phyloP scores from a whole-genome alignment of 257 asterid genomes.

The Linderniella brevidens region DNA sequence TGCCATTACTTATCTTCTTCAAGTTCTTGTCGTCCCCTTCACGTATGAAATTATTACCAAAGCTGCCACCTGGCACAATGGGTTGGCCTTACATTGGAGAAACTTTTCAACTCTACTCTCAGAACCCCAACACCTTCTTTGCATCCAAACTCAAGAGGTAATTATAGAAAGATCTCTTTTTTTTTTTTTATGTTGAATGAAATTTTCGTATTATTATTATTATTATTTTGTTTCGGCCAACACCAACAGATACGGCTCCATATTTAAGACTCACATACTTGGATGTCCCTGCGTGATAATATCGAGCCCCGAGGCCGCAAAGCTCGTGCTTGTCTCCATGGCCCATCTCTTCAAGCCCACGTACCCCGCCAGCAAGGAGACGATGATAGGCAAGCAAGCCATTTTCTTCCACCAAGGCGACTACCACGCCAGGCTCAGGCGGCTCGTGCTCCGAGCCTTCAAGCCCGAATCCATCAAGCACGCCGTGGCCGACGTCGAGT shows the following conservation, averaged over 20 bases:
- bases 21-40: slow-evolving; percentile 12
- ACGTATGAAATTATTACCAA: slow-evolving; percentile 11
- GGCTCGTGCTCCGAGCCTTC: slow-evolving; percentile 57
- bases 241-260: slow-evolving; percentile 44
- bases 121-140: slow-evolving; percentile 57
- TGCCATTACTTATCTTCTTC: slow-evolving; percentile 9
- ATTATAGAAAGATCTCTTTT: slow-evolving; percentile 6
- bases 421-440: slow-evolving; percentile 44
- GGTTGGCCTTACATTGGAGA: slow-evolving; percentile 78
- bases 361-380: slow-evolving; percentile 63
- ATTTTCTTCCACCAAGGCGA: slow-evolving; percentile 66
- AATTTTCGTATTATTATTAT: neutral
- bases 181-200: no score
- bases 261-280: slow-evolving; percentile 58
- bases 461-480: slow-evolving; percentile 42
- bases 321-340: slow-evolving; percentile 35
- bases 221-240: neutral
- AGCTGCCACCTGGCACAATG: slow-evolving; percentile 61
- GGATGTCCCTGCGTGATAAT: slow-evolving; percentile 70
- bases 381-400: slow-evolving; percentile 65
- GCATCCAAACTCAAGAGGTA: slow-evolving; percentile 57
- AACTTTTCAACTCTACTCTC: slow-evolving; percentile 64
- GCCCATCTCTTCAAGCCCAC: slow-evolving; percentile 69
- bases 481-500: slow-evolving; percentile 36
- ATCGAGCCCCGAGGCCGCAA: slow-evolving; percentile 59